Percentiles rank a stretch among this genome's conserved stretches.
Evolutionary conservation across 2,329 filamentous ascomycete genomes (phyloP).

Genomic region (Lasiodiplodia citricola): DNA sequence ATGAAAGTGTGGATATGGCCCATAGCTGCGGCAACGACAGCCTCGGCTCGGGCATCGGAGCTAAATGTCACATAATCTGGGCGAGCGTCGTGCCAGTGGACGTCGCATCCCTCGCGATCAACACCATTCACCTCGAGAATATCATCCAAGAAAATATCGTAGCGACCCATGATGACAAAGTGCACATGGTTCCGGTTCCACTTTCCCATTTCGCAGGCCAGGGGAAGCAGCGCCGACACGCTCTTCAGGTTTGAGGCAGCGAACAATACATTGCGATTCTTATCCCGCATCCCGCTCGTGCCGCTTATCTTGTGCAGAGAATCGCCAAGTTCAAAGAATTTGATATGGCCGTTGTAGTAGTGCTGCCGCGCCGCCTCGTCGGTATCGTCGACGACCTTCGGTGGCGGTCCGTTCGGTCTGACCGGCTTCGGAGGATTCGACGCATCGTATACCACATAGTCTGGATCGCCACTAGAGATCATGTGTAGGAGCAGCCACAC

Average conservation of each 20-base stretch:
- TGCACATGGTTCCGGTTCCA: constrained; percentile 77
- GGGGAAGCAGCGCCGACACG: constrained; percentile 72
- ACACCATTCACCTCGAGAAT: constrained; percentile 81
- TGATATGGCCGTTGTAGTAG: constrained; percentile 72
- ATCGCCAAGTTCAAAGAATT: constrained; percentile 67
- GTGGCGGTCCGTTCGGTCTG: constrained; percentile 33
- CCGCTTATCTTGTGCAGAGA: constrained; percentile 66
- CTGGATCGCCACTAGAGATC: constrained; percentile 32
- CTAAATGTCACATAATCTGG: constrained; percentile 75
- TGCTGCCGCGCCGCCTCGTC: constrained; percentile 41
- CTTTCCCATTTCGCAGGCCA: constrained; percentile 84
- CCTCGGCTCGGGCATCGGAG: constrained; percentile 70
- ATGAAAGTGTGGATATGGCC: constrained; percentile 74
- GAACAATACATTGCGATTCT: constrained; percentile 78
- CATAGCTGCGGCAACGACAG: constrained; percentile 68
- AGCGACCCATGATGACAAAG: constrained; percentile 77
- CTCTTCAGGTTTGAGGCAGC: constrained; percentile 76
- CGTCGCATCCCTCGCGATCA: constrained; percentile 65
- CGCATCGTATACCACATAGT: neutral
- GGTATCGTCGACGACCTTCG: constrained; percentile 29
- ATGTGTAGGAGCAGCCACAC: constrained; percentile 70
- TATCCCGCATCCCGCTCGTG: constrained; percentile 57
- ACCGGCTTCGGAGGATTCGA: neutral
- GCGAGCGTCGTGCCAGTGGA: constrained; percentile 75
- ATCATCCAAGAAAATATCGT: constrained; percentile 70